These are phyloP conservation scores for Marasmius fiardii DNA, from an alignment of 1,284 basidiomycete species.

Conservation along the genomic window DNA sequence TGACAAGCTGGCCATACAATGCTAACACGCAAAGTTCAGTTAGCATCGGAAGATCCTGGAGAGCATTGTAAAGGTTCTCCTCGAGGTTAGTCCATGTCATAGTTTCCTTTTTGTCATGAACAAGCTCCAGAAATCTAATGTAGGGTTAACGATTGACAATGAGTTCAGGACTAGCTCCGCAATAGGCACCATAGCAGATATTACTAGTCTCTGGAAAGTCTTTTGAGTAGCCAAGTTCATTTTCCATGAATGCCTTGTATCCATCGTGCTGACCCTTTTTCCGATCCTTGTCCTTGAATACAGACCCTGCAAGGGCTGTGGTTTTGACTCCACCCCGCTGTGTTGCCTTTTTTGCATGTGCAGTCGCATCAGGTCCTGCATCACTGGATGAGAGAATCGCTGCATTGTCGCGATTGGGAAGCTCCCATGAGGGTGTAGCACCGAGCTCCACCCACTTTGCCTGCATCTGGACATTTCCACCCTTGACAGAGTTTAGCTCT, in stretches of 20 bases:
- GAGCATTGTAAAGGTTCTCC: conserved; percentile 12
- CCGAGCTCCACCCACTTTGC: conserved; percentile 18
- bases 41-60: conserved; percentile 11
- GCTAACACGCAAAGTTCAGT: conserved; percentile 20
- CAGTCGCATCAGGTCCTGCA: no score
- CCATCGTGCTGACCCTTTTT: conserved; percentile 18
- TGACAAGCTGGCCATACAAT: conserved; percentile 18
- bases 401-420: no score
- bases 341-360: no score
- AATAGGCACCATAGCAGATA: conserved; percentile 12
- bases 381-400: no score
- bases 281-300: conserved; percentile 18
- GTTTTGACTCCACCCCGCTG: background rate
- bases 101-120: conserved; percentile 12
- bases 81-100: conserved; percentile 15
- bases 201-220: conserved; percentile 17
- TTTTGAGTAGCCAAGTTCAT: background rate
- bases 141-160: conserved; percentile 9
- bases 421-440: no score
- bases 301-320: conserved; percentile 16
- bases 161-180: conserved; percentile 13
- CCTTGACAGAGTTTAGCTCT: conserved; percentile 33
- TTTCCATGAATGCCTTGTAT: conserved; percentile 9
- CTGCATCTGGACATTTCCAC: conserved; percentile 24
- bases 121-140: conserved; percentile 14